Base-by-base conservation (phyloP, 441 rosid genomes). In the Macaranga tanarius region DNA sequence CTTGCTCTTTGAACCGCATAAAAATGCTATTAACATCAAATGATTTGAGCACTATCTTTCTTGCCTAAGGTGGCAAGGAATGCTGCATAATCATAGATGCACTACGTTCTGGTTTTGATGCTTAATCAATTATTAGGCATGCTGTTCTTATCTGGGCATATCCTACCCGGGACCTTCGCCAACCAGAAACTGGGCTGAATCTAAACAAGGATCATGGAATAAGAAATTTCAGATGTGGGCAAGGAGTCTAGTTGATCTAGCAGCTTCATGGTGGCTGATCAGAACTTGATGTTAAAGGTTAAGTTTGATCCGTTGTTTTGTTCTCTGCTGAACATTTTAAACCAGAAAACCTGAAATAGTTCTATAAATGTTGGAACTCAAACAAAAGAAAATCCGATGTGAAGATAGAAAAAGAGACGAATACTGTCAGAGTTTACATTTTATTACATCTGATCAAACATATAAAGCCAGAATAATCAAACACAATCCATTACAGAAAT, bases 381-480 rank as follows among this genome's bases (percentile, higher is more conserved):
- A n/a, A 19, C 9, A 20, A 22, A 62, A 2, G 60, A 13, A 71
- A 71, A 23, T 19, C 12, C 25, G 17, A 22, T 52, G 3, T 17
- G 44, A 0, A 34, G 38, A 16, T 3, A 1, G 0, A 15, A 12
- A 56, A 40, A 22, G 22, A 25, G 44, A 56, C 19, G 17, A 20
- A 23, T 20, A 20, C 19, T 20, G 22, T 42, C 17, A 20, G 34
- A 54, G 45, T 8, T 19, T 56, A 72, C 28, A 9, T 25, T 64
- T 71, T 64, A 44, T 65, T 65, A 65, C 16, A 73, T 28, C 22
- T 26, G 8, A n/a, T 57, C 23, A 73, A 7, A 44, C 45, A 17
- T 7, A 51, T 48, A 61, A 17, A 34, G 54, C 2, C 40, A 56
- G 25, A 65, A 54, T 31, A 61, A 5, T 40, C 51, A 50, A 62